These are phyloP conservation scores for Yarrowia keelungensis DNA, from an alignment of 805 yeast genomes.

Conservation along the genomic window DNA sequence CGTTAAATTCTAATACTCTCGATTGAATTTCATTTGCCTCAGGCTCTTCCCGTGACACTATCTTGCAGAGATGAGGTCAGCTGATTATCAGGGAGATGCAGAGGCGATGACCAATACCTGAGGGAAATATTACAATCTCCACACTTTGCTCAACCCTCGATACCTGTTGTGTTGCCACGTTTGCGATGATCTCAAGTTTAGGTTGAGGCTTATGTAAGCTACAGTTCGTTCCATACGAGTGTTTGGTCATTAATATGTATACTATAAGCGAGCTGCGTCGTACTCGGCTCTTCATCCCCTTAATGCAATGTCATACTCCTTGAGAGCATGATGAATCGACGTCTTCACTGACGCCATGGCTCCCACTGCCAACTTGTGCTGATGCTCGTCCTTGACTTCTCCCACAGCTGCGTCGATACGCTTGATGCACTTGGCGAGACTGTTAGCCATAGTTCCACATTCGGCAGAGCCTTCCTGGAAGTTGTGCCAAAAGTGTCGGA, in stretches of 20 bases:
- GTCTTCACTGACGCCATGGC: slow-evolving; percentile 55
- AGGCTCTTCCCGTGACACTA: neutral
- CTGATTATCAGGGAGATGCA: too few relatives aligned
- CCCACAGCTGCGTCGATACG: slow-evolving; percentile 53
- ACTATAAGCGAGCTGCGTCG: too few relatives aligned
- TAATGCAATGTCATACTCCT: slow-evolving; percentile 49
- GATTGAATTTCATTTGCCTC: neutral
- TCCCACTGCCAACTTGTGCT: slow-evolving; percentile 40
- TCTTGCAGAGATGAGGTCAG: neutral
- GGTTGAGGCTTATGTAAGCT: neutral
- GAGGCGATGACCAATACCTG: too few relatives aligned
- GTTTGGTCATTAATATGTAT: too few relatives aligned
- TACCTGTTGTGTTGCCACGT: neutral
- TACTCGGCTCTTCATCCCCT: neutral
- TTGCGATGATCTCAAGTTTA: neutral
- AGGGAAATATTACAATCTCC: too few relatives aligned
- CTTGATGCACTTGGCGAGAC: slow-evolving; percentile 57
- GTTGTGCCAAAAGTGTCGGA: slow-evolving; percentile 71
- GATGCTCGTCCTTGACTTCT: slow-evolving; percentile 42
- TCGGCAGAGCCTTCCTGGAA: slow-evolving; percentile 52
- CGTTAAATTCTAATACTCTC: neutral
- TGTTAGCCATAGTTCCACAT: slow-evolving; percentile 55
- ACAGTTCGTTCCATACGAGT: too few relatives aligned
- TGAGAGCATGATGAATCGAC: slow-evolving; percentile 57
- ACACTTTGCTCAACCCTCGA: neutral